Evolutionary conservation across 1,284 basidiomycete species (phyloP).

Genomic region (Bjerkandera adusta): DNA sequence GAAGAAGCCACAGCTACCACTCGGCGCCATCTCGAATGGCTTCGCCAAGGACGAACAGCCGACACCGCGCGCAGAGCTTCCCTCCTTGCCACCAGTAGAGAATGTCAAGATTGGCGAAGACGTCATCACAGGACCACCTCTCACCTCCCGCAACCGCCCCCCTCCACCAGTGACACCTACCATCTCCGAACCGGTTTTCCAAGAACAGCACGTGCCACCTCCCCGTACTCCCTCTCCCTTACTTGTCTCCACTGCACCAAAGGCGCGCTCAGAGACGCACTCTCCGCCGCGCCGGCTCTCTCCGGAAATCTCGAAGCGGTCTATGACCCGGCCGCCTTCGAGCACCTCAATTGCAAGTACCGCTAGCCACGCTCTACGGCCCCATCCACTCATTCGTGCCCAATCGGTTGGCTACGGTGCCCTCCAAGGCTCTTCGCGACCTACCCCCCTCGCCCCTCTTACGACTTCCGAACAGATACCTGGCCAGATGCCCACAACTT

Average conservation of each 20-base stretch:
- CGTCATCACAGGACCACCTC: conserved; percentile 22
- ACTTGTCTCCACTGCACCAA: conserved; percentile 24
- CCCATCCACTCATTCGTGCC: conserved; percentile 74
- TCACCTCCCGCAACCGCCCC: conserved; percentile 20
- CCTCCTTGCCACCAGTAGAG: conserved; percentile 34
- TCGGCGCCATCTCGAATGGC: conserved; percentile 21
- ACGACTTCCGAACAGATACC: conserved; percentile 50
- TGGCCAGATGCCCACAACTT: conserved; percentile 40
- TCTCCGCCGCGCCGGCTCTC: conserved; percentile 40
- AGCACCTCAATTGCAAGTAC: conserved; percentile 50
- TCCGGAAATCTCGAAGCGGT: conserved; percentile 30
- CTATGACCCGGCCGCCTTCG: conserved; percentile 60
- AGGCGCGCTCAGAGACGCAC: conserved; percentile 40
- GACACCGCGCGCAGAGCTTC: conserved; percentile 33
- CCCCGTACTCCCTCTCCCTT: conserved; percentile 21
- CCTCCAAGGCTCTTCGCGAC: conserved; percentile 35
- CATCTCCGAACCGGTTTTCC: conserved; percentile 9
- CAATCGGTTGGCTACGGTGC: conserved; percentile 53
- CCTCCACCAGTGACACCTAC: conserved; percentile 10
- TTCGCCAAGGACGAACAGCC: conserved; percentile 25
- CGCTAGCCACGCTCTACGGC: conserved; percentile 43
- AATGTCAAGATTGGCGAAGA: conserved; percentile 24
- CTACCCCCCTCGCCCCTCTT: conserved; percentile 59
- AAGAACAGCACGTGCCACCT: conserved; percentile 18
- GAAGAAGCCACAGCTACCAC: conserved; percentile 18